A percentile compares a stretch with the other conserved stretches of the same genome.
Evolutionary conservation across 495 filamentous ascomycete genomes (phyloP).

Genomic region (Penicillium desertorum): DNA sequence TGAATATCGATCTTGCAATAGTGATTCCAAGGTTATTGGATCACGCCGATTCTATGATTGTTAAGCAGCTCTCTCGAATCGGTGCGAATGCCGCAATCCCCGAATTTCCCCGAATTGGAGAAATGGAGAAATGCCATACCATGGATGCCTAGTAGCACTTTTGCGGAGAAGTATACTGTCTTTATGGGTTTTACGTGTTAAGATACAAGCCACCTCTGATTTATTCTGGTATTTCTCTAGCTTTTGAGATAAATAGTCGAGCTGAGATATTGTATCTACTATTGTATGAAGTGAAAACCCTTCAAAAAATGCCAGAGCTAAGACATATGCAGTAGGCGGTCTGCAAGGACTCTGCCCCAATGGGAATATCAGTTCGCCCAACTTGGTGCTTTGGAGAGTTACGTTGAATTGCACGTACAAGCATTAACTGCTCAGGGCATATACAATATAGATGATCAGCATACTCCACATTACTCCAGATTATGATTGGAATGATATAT

Average conservation of each 20-base stretch:
- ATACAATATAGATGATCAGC: not conserved
- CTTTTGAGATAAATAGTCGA: not conserved
- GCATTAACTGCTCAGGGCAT: not conserved
- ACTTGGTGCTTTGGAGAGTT: not conserved
- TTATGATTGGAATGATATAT: not conserved
- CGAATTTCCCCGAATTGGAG: not conserved
- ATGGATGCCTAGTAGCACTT: too few species aligned
- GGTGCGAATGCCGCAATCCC: not conserved
- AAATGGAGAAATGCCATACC: not conserved
- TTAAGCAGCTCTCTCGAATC: not conserved
- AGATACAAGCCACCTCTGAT: too few species aligned
- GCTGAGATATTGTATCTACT: too few species aligned
- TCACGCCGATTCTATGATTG: not conserved
- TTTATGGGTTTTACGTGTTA: not conserved
- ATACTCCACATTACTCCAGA: not conserved
- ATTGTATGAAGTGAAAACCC: not conserved
- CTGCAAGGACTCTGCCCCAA: not conserved
- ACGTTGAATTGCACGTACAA: too few species aligned
- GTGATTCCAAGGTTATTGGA: too few species aligned
- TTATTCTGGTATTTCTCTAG: not conserved
- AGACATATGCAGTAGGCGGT: not conserved
- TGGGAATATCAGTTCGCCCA: not conserved
- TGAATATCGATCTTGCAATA: slow-evolving; percentile 1
- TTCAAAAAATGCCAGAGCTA: not conserved
- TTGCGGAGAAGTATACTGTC: not conserved